Base-by-base conservation (phyloP, 805 yeast genomes). In the Saccharomycopsis microspora region DNA sequence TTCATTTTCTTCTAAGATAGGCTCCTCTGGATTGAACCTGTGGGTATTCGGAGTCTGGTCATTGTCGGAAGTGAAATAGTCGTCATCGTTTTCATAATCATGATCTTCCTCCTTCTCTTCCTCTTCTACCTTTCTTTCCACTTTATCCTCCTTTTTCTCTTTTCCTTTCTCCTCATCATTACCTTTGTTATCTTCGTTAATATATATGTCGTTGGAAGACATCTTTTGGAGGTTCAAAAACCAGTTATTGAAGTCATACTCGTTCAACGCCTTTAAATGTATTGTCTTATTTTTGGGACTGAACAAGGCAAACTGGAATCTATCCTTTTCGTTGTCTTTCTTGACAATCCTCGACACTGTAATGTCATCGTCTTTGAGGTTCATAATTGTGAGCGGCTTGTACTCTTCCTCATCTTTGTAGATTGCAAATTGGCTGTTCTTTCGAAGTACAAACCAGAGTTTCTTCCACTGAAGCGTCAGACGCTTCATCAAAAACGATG, bases 161-260 rank as follows among this genome's bases (percentile, higher is more conserved):
- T 8, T 19, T 19, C 9, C 9, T 5, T 28, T 7, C 5, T 40
- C 32, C 6, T 27, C 31, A 2, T 8, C 7, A 7, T n/a, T n/a
- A 7, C 29, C 32, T 7, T 11, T 7, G 31, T 40, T 11, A 28
- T 27, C 29, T 11, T 27, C 10, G 29, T n/a, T 28, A 28, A 40
- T 5, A 39, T 39, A 39, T 10, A 39, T 39, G 28, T 39, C 41
- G 11, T 39, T 45, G 28, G 54, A 55, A 8, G 43, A 49, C 28
- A 47, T 41, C 36, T 49, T 51, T 11, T 51, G 49, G 31, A 51
- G 41, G 36, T 48, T 51, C 33, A 51, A 43, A 5, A 55, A 48
- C 64, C 64, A 61, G 8, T 44, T 45, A 7, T 44, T 36, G 37
- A 53, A 58, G 19, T 54, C 55, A n/a, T 48, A 39, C n/a, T 47